phyloP scores from a whole-genome alignment of 2,329 filamentous ascomycete species.

The Penicillium hordei region DNA sequence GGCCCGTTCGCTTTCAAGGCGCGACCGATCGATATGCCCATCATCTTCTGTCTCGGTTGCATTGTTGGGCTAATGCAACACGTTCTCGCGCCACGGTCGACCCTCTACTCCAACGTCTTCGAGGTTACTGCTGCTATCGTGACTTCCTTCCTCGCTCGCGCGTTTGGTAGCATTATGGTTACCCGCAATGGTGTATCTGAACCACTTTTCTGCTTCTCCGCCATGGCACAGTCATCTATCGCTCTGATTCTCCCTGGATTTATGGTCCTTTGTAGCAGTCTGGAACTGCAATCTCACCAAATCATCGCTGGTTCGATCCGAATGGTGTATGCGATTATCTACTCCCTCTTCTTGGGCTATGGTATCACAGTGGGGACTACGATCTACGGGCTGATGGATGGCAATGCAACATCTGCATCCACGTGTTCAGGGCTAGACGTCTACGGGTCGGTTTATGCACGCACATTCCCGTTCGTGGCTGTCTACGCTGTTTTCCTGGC shows the following conservation, averaged over 20 bases:
- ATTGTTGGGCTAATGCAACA: conserved; percentile 75
- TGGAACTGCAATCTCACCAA: conserved; percentile 69
- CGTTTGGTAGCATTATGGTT: conserved; percentile 63
- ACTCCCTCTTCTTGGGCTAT: conserved; percentile 71
- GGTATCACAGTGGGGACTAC: conserved; percentile 68
- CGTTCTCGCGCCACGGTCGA: conserved; percentile 70
- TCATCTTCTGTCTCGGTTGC: conserved; percentile 74
- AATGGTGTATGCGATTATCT: conserved; percentile 73
- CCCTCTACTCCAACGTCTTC: conserved; percentile 66
- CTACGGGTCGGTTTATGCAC: conserved; percentile 43
- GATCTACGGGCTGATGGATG: conserved; percentile 62
- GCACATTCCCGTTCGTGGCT: conserved; percentile 72
- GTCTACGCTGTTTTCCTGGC: conserved; percentile 73
- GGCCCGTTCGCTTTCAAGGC: conserved; percentile 80
- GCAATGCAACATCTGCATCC: conserved; percentile 52
- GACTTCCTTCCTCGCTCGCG: conserved; percentile 68
- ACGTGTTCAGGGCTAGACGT: conserved; percentile 55
- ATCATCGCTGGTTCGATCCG: conserved; percentile 73
- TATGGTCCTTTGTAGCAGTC: conserved; percentile 59
- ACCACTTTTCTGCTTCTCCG: conserved; percentile 68
- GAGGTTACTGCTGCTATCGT: conserved; percentile 65
- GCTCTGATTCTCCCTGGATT: conserved; percentile 72
- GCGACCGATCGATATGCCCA: conserved; percentile 74
- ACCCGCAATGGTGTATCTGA: conserved; percentile 41
- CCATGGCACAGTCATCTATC: conserved; percentile 70